Conservation (phyloP, 2,329 filamentous ascomycete genomes). For the Neofusicoccum kwambonambiense region DNA sequence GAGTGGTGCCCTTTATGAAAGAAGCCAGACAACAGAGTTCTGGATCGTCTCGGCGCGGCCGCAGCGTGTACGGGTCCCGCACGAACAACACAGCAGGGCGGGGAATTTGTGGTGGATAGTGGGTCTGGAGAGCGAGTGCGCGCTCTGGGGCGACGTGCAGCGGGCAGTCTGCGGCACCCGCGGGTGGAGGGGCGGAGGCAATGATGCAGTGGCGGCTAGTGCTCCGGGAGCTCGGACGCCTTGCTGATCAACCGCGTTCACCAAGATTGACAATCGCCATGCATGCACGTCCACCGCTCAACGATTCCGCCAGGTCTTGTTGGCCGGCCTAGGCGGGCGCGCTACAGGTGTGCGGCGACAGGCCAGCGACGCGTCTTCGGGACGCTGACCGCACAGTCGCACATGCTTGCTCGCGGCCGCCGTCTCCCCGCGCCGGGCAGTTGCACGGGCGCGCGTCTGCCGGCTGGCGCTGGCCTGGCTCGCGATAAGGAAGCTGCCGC, state of each 20-base stretch:
- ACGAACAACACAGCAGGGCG: conserved; percentile 15
- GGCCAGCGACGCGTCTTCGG: background rate
- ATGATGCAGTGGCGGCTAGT: conserved; percentile 14
- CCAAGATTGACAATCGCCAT: background rate
- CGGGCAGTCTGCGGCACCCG: background rate
- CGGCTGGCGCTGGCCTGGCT: conserved; percentile 1
- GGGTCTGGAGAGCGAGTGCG: conserved; percentile 13
- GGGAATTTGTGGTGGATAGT: background rate
- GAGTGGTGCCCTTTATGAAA: background rate
- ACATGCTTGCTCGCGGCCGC: background rate
- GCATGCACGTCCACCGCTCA: conserved; percentile 13
- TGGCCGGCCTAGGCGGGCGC: background rate
- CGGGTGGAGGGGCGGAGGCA: conserved; percentile 1
- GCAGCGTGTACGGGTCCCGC: conserved; percentile 8
- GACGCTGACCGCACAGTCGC: background rate
- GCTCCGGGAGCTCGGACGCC: conserved; percentile 1
- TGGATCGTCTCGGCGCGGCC: conserved; percentile 14
- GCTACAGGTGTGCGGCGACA: conserved; percentile 1
- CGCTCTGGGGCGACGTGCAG: background rate
- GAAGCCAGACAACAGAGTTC: background rate
- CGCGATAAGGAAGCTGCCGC: conserved; percentile 17
- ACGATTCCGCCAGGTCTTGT: background rate
- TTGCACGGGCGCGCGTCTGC: background rate
- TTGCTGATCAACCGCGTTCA: conserved; percentile 8
- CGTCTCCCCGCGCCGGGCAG: background rate